Conservation (phyloP, 140 eudicot genomes). For the Cichorium intybus region DNA sequence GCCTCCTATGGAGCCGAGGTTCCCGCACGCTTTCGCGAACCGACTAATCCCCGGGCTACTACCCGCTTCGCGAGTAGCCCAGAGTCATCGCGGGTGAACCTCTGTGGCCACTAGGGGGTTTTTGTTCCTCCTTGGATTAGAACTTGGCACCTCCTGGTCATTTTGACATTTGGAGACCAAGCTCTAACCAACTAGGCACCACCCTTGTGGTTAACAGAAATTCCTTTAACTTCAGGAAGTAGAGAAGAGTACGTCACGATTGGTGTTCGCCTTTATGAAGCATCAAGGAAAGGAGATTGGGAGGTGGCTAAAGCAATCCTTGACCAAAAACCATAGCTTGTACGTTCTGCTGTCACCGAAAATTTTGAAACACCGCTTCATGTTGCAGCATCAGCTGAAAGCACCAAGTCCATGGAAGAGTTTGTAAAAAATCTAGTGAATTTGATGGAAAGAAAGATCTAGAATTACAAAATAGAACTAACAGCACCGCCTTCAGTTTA, state of each 20-base stretch:
- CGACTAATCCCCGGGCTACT: no score
- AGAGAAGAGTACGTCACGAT: constrained; percentile 21
- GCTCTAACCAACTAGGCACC: no score
- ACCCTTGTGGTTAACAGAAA: no score
- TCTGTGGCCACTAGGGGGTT: no score
- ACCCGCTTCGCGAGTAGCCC: no score
- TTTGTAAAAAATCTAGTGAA: constrained; percentile 27
- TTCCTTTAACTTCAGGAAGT: constrained; percentile 10
- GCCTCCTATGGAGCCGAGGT: no score
- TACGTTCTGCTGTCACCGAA: constrained; percentile 36
- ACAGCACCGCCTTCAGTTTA: constrained; percentile 48
- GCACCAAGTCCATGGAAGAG: constrained; percentile 34
- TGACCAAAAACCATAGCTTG: constrained; percentile 16
- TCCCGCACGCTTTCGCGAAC: no score
- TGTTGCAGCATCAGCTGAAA: constrained; percentile 51
- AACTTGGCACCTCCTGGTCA: no score
- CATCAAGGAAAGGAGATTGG: constrained; percentile 43
- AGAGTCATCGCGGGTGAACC: no score
- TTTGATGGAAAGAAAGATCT: constrained; percentile 31
- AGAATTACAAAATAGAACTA: constrained; percentile 31
- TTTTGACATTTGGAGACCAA: no score
- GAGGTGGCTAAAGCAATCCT: constrained; percentile 28
- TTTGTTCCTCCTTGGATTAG: no score
- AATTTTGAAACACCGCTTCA: constrained; percentile 47
- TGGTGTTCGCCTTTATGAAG: constrained; percentile 35